Evolutionary conservation across 2,329 filamentous ascomycete genomes (phyloP).

Genomic region (Colletotrichum gloeosporioides): DNA sequence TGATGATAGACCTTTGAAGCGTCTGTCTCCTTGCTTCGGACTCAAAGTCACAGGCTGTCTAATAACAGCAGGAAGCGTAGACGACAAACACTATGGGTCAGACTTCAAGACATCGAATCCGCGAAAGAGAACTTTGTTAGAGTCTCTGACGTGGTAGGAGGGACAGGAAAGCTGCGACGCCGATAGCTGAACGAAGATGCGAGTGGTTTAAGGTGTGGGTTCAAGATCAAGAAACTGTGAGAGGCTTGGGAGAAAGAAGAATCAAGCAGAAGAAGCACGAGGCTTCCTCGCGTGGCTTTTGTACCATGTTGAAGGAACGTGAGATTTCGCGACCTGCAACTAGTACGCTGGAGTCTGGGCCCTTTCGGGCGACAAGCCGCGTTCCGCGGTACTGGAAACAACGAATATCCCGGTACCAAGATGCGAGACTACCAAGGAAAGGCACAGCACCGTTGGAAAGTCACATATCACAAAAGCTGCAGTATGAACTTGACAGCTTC

Average conservation of each 20-base stretch:
- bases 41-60: conserved; percentile 23
- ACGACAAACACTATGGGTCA: background rate
- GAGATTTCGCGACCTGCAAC: background rate
- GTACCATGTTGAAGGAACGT: background rate
- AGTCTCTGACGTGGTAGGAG: background rate
- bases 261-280: background rate
- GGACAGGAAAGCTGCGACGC: background rate
- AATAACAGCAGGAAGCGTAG: conserved; percentile 24
- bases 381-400: conserved; percentile 18
- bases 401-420: background rate
- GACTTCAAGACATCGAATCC: conserved; percentile 20
- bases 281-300: background rate
- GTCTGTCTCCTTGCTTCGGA: conserved; percentile 16
- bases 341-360: background rate
- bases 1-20: background rate
- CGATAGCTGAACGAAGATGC: background rate
- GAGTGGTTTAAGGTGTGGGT: background rate
- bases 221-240: background rate
- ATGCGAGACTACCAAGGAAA: background rate
- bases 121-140: background rate
- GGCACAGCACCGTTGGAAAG: background rate
- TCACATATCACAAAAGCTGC: conserved; percentile 16
- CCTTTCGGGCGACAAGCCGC: background rate
- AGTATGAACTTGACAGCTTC: conserved; percentile 6
- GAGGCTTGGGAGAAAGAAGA: background rate